A percentile compares a stretch with the other conserved stretches of the same genome.
These are phyloP conservation scores for Eragrostis nindensis DNA, from an alignment of 176 grass and related monocot genomes.

Conservation along the genomic window DNA sequence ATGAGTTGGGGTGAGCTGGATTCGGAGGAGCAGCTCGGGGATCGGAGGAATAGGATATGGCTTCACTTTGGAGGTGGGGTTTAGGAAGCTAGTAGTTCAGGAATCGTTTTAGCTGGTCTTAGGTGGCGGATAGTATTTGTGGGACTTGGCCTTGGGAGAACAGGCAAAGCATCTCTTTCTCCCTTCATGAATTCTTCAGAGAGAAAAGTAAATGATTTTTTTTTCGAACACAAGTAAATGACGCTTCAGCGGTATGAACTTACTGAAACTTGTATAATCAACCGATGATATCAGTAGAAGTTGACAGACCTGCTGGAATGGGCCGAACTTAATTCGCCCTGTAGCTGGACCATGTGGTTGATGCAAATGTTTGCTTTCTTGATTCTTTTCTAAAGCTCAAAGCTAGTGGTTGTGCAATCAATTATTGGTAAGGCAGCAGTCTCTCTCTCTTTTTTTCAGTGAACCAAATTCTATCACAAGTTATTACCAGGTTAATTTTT, in stretches of 20 bases:
- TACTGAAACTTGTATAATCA: background rate
- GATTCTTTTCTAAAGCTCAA: background rate
- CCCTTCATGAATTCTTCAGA: background rate
- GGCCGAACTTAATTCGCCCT: background rate
- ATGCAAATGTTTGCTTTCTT: background rate
- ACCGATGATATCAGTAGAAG: background rate
- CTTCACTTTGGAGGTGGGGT: conserved; percentile 25
- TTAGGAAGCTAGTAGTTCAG: conserved; percentile 10
- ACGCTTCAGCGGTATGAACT: background rate
- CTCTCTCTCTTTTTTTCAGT: conserved; percentile 18
- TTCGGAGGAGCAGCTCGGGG: conserved; percentile 20
- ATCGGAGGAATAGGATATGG: background rate
- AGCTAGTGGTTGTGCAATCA: conserved; percentile 48
- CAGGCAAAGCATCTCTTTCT: background rate
- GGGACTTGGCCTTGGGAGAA: background rate
- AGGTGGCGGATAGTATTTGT: background rate
- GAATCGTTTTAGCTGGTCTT: conserved; percentile 7
- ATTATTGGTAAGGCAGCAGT: conserved; percentile 49
- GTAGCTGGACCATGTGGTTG: conserved; percentile 28
- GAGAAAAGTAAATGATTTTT: no score
- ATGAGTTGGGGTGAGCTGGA: conserved; percentile 24
- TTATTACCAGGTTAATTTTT: conserved; percentile 16
- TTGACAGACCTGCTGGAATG: background rate
- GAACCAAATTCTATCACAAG: background rate
- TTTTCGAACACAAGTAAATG: no score